Evolutionary conservation across 179 eudicot species (phyloP), one percentile per base, ranked within the genome.

Genomic region (Silene noctiflora): DNA sequence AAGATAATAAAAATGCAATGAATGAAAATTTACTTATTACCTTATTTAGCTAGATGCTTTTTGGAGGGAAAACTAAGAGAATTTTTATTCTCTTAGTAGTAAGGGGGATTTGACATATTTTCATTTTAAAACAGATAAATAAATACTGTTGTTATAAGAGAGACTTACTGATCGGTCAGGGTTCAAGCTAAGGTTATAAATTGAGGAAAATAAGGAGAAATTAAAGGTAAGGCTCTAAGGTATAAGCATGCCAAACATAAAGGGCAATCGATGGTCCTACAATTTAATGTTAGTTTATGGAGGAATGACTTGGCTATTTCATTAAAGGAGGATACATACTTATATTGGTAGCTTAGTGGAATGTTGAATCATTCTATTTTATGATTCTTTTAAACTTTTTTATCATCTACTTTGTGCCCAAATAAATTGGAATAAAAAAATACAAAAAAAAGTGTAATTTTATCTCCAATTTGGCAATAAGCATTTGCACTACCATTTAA

Each of bases 261-360:
- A 68, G 75, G 71, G 24, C 17, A 74, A 6, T 27, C 6, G 46
- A 73, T 62, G 75, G 78, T 77, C 83, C 78, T 77, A 81, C 73
- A 27, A 31, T 39, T 55, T 16, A 27, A 39, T 51, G 31, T 20
- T 55, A 24, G 60, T 67, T 62, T 73, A 60, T 56, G 83, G 77
- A 76, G 60, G 39, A 33, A 60, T 78, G 80, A 71, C 63, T 21
- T 81, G 78, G 71, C 78, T 67, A 73, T 71, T 67, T 71, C 69
- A 19, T 48, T 22, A 66, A 35, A 60, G 6, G 5, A 70, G 22
- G 27, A 29, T 17, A 44, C 74, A 60, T 35, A 27, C 61, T 55
- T 31, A 69, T 71, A 39, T 24, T 78, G 48, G 77, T 77, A 51
- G 75, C 67, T 71, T 24, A 84, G 83, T 84, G 86, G 83, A 83